Evolutionary conservation across 768 basidiomycete species (phyloP), one percentile per base, ranked within the genome.

Genomic region (Mycena floridula): DNA sequence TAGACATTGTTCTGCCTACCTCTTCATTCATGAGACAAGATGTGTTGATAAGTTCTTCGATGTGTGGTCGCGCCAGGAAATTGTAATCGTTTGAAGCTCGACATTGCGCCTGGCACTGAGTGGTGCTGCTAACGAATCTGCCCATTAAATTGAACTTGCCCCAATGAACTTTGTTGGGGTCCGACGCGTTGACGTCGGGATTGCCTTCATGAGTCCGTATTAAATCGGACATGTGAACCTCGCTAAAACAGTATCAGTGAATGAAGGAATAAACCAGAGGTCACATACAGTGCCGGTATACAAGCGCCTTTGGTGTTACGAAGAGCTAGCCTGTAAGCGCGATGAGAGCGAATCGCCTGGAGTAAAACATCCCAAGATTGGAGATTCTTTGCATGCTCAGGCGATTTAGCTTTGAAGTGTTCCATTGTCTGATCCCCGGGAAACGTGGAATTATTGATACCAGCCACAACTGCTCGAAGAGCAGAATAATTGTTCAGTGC

Each of bases 131-230:
- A 45, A 95, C 81, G 55, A 93, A 91, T 48, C 82, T 76, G 24
- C 85, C 93, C 69, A 97, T 86, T 77, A 91, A 85, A 52, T 85
- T 86, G 64, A 88, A 96, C 64, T 98, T 98, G 22, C 85, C 89
- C 95, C 95, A 98, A 56, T 97, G 92, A 43, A 97, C 87, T 58
- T 81, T 81, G 30, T 61, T 68, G 3, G 80, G 70, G 54, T 89
- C 84, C 18, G 74, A 67, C 6, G 79, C 67, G 50, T 78, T 77
- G 50, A 78, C 73, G 53, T 94, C 89, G 2, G 72, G 70, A 49
- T 95, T 93, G 46, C 82, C 86, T 64, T 90, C 89, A 51, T 96
- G 84, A 7, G 91, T 79, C 49, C 82, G 82, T 37, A 93, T 85
- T 39, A 97, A 72, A 59, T 95, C 93, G 30, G 89, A 86, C 54